A percentile compares a stretch with the other conserved stretches of the same genome.
Conservation (phyloP, 768 basidiomycete species). For the Tephrocybe sp. region DNA sequence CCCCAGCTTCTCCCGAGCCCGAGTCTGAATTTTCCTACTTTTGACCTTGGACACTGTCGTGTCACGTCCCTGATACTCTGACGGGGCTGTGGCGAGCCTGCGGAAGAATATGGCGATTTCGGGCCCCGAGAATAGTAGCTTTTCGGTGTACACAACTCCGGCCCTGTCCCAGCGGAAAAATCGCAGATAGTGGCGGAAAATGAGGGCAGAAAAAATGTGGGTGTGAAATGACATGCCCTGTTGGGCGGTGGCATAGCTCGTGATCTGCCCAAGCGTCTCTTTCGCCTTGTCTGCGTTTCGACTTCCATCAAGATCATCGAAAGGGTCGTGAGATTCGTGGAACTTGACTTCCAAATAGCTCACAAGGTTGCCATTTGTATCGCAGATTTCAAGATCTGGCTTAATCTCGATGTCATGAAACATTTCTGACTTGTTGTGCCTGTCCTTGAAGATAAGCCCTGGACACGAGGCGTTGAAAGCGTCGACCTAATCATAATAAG, state of each 20-base stretch:
- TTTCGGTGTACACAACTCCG: not conserved
- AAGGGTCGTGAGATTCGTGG: too few relatives aligned
- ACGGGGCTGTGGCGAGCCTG: not conserved
- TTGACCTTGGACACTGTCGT: too few relatives aligned
- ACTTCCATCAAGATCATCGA: too few relatives aligned
- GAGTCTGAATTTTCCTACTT: too few relatives aligned
- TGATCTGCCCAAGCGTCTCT: too few relatives aligned
- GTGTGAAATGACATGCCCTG: not conserved
- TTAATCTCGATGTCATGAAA: not conserved
- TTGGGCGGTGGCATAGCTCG: not conserved
- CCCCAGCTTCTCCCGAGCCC: too few relatives aligned
- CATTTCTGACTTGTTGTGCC: not conserved
- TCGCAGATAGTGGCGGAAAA: not conserved
- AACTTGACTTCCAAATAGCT: too few relatives aligned
- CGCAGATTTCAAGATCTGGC: not conserved
- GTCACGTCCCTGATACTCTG: too few relatives aligned
- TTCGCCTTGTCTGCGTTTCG: too few relatives aligned
- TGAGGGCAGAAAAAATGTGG: not conserved
- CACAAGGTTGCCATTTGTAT: not conserved
- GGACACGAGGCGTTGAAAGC: not conserved
- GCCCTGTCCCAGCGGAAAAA: slow-evolving; percentile 4
- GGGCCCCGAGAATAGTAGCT: not conserved
- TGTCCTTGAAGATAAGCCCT: not conserved
- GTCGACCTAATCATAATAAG: not conserved
- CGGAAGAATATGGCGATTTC: not conserved